Base-by-base conservation (phyloP, 306 rosid genomes). In the Trichosanthes cucumerina region DNA sequence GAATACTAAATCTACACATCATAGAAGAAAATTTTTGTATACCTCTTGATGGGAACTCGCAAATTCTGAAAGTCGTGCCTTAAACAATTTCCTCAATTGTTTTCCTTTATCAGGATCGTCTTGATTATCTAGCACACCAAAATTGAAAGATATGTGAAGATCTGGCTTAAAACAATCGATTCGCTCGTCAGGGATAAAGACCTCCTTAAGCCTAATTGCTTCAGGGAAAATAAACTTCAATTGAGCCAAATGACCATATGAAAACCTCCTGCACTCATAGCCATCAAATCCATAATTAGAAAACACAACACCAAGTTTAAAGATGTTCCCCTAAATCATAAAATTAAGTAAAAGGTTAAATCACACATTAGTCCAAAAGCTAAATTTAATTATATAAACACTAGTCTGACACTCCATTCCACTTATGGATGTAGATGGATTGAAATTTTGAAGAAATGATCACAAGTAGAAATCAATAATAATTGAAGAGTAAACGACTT, bases 191-290 rank as follows among this genome's bases (percentile, higher is more conserved):
- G 79, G 79, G 75, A 82, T 74, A 1, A 84, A 69, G 13, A 86
- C 31, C 76, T 81, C 89, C 87, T 89, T 87, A 21, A 88, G 60
- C 82, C 33, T 86, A 68, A 94, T 80, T 21, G 82, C 98, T 86
- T 90, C 92, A n/a, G 89, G 93, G n/a, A 92, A 85, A 41, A 92
- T 78, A 68, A 80, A 89, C 83, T 90, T 92, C 87, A 94, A 65
- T 76, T 94, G 93, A 34, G 97, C 98, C 81, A 94, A 75, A 86
- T 92, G 92, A 46, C 78, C 24, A 44, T 81, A 82, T 0, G 94
- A 89, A 85, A 94, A 94, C 82, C 95, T 94, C 98, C 98, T 92
- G 77, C 28, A 78, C 44, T 81, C 70, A 5, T 9, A 21, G 7
- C 18, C 57, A 44, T 28, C 62, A 28, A 44, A n/a, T 19, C 10